A percentile compares a stretch with the other conserved stretches of the same genome.
These are phyloP conservation scores for Saccharomycopsis selenospora DNA, from an alignment of 805 yeast species.

Conservation along the genomic window DNA sequence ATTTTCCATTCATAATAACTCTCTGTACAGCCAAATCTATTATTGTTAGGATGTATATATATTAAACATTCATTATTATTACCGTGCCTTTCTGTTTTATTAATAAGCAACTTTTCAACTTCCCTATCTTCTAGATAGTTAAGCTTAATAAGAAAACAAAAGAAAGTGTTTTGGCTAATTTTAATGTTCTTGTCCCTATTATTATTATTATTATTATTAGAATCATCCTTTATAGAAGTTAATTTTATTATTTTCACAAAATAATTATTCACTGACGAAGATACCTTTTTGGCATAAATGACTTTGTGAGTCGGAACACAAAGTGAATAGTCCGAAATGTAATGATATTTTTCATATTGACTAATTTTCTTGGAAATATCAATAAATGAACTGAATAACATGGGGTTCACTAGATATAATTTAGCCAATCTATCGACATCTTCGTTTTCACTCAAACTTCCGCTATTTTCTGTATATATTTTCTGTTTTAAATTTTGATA, in stretches of 20 bases:
- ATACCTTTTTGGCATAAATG: background rate
- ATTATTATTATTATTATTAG: no score
- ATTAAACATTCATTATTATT: background rate
- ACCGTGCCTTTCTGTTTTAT: no score
- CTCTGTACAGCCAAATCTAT: background rate
- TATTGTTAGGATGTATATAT: background rate
- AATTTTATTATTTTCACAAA: background rate
- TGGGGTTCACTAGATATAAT: no score
- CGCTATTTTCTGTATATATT: no score
- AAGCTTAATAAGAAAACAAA: background rate
- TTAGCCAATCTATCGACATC: no score
- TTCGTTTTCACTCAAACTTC: no score
- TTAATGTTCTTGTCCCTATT: background rate
- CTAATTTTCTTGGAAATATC: no score
- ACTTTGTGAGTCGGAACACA: background rate
- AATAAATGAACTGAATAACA: no score
- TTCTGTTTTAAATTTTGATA: no score
- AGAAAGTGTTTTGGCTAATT: background rate
- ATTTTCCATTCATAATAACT: constrained; percentile 1
- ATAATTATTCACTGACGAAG: background rate
- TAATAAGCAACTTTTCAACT: background rate
- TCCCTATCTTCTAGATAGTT: background rate
- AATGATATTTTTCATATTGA: no score
- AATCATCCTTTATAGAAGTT: background rate
- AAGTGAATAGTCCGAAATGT: no score